A percentile compares a stretch with the other conserved stretches of the same genome.
Evolutionary conservation across 148 eudicot genomes (phyloP).

Genomic region (Amaranthus hypochondriacus): DNA sequence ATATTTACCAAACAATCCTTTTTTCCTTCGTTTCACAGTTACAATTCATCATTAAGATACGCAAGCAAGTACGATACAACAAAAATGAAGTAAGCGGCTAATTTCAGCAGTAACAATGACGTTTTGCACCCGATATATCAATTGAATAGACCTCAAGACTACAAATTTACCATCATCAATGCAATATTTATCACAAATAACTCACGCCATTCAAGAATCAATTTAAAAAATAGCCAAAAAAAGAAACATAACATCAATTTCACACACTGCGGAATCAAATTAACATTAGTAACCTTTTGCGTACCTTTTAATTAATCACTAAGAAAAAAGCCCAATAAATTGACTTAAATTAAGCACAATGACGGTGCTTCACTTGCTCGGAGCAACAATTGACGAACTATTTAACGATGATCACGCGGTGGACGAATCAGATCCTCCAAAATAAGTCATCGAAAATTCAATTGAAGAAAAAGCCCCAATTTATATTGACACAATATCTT

Average conservation of each 20-base stretch:
- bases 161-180: not conserved
- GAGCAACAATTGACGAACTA: not conserved
- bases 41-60: too few species aligned
- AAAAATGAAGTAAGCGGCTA: conserved; percentile 13
- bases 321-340: conserved; percentile 6
- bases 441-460: not conserved
- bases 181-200: not conserved
- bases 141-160: conserved; percentile 13
- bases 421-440: conserved; percentile 12
- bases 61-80: not conserved
- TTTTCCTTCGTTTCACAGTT: too few species aligned
- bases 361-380: not conserved
- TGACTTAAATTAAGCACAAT: conserved; percentile 14
- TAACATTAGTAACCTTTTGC: not conserved
- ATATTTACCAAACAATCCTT: too few species aligned
- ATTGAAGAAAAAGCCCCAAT: conserved; percentile 19
- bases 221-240: conserved; percentile 7
- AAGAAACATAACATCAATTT: not conserved
- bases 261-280: conserved; percentile 4
- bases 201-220: conserved; percentile 3
- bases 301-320: conserved; percentile 4
- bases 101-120: not conserved
- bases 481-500: conserved; percentile 3
- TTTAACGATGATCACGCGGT: conserved; percentile 5
- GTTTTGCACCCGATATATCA: not conserved